Evolutionary conservation across 2,329 filamentous ascomycete species (phyloP), one percentile per base, ranked within the genome.

Genomic region (Ilyonectria sp.): DNA sequence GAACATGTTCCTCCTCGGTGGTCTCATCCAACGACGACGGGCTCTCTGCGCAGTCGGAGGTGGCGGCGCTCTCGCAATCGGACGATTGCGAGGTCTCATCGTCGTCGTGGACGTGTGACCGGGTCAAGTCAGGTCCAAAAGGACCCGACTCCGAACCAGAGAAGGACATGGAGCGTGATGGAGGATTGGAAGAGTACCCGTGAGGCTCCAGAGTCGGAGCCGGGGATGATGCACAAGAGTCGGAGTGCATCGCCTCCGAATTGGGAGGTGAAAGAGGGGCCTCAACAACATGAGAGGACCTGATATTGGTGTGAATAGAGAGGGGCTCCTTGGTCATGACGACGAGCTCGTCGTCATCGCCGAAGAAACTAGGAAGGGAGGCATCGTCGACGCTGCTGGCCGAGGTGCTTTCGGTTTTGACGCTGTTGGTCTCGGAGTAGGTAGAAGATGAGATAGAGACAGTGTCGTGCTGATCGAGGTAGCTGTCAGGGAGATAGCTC

Each of bases 401-500:
- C 70, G 79, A 78, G 37, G 80, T 82, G 76, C 80, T 80, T 21
- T 78, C 71, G 1, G 80, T 80, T 64, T 77, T 78, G 59, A 79
- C 71, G 71, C 79, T 82, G 61, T 81, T 79, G 60, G 76, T 74
- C 63, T 83, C 82, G 67, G 81, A 79, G 58, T 77, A 81, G 35
- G 79, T 80, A 58, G 84, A 82, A 35, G 73, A 74, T 37, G 80
- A 77, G 60, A 79, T 77, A 63, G 79, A 79, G 61, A 72, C 67
- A 26, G 71, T 62, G 23, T 77, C 77, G 61, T 85, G 80, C 78
- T 83, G 85, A 44, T 79, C 74, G 2, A 82, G 76, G 65, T 87
- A 85, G 67, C 85, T 81, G 11, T 84, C 79, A 29, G 88, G 87
- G 8, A 90, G 84, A 69, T 90, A 90, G 54, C 86, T 89, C 21